phyloP scores from a whole-genome alignment of 2,329 filamentous ascomycete genomes.

The Clarireedia sp. region DNA sequence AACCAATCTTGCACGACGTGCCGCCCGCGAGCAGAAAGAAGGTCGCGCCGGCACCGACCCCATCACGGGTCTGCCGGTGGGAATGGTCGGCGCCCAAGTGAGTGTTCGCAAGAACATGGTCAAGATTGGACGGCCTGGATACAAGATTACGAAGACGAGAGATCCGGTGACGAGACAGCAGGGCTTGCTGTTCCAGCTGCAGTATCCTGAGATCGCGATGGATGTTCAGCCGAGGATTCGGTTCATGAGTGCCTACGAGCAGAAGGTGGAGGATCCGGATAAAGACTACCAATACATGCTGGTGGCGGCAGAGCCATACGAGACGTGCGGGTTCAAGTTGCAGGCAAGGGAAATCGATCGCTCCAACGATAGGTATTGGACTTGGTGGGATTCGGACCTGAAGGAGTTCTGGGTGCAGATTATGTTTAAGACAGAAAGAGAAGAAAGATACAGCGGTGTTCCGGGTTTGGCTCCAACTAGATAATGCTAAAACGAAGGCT shows the following conservation, averaged over 20 bases:
- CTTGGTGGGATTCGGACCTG: conserved; percentile 89
- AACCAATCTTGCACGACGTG: conserved; percentile 91
- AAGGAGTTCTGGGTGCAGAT: conserved; percentile 98
- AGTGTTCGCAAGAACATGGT: conserved; percentile 71
- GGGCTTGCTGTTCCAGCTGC: conserved; percentile 89
- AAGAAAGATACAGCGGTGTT: conserved; percentile 72
- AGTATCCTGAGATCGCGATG: conserved; percentile 81
- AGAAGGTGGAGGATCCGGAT: conserved; percentile 90
- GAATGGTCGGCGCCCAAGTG: conserved; percentile 58
- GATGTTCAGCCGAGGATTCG: conserved; percentile 75
- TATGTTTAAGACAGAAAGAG: conserved; percentile 96
- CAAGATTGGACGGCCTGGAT: conserved; percentile 93
- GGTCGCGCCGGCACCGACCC: conserved; percentile 60
- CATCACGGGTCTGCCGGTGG: conserved; percentile 62
- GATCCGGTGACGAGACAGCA: conserved; percentile 84
- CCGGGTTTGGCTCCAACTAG: conserved; percentile 43
- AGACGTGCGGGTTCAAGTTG: conserved; percentile 94
- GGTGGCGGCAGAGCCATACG: conserved; percentile 93
- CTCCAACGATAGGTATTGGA: conserved; percentile 80
- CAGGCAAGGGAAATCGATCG: conserved; percentile 90
- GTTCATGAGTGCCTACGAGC: conserved; percentile 97
- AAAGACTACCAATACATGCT: conserved; percentile 91
- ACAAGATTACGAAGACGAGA: conserved; percentile 94
- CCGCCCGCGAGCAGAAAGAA: conserved; percentile 90
- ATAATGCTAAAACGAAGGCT: conserved; percentile 9